These are phyloP conservation scores for Knoxdaviesia proteae DNA, from an alignment of 2,329 filamentous ascomycete genomes.

Conservation along the genomic window DNA sequence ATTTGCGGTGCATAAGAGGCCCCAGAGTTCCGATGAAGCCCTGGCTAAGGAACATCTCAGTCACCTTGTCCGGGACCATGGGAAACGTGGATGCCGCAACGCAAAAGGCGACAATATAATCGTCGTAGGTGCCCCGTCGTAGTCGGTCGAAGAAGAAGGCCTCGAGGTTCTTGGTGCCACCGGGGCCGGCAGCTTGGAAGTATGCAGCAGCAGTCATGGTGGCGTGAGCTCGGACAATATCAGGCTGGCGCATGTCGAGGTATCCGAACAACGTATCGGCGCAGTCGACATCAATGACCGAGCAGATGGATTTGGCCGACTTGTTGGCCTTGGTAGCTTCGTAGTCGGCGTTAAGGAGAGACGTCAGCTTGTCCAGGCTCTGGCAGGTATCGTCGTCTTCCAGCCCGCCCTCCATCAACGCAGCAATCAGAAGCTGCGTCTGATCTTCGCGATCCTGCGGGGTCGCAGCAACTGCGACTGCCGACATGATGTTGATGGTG, in stretches of 20 bases:
- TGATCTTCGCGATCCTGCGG: slow-evolving; percentile 27
- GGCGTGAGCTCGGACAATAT: slow-evolving; percentile 58
- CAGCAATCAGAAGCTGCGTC: slow-evolving; percentile 61
- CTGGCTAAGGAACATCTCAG: slow-evolving; percentile 68
- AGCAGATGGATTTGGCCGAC: slow-evolving; percentile 26
- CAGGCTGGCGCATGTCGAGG: slow-evolving; percentile 62
- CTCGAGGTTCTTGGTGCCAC: slow-evolving; percentile 47
- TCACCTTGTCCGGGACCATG: slow-evolving; percentile 53
- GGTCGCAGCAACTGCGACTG: no score
- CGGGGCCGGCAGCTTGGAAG: slow-evolving; percentile 53
- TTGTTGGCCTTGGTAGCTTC: slow-evolving; percentile 21
- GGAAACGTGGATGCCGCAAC: slow-evolving; percentile 81
- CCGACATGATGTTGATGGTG: no score
- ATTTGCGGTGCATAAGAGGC: slow-evolving; percentile 55
- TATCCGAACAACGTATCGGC: slow-evolving; percentile 73
- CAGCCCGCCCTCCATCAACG: slow-evolving; percentile 75
- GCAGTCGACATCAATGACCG: slow-evolving; percentile 49
- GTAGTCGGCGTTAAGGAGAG: slow-evolving; percentile 34
- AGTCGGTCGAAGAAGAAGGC: slow-evolving; percentile 57
- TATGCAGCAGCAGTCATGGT: slow-evolving; percentile 67
- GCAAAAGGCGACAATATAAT: slow-evolving; percentile 80
- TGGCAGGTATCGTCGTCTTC: slow-evolving; percentile 53
- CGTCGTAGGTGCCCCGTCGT: slow-evolving; percentile 58
- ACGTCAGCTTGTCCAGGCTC: slow-evolving; percentile 36
- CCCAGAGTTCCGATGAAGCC: slow-evolving; percentile 65